Evolutionary conservation across 1,139 yeast species (phyloP).

Genomic region (Kodamaea sp.): DNA sequence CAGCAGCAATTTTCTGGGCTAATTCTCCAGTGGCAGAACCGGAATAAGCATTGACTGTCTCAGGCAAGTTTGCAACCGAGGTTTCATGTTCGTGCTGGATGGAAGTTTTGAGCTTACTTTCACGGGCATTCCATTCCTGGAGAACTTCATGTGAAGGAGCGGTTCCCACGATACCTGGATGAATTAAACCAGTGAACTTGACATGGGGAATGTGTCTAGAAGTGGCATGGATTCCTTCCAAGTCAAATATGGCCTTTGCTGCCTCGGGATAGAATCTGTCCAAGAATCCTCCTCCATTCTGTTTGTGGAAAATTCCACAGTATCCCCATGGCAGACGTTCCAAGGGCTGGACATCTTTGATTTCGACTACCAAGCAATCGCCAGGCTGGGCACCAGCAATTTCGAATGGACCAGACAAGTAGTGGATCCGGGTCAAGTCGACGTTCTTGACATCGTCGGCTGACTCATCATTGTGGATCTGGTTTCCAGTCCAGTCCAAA

Average conservation of each 20-base stretch:
- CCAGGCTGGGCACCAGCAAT: conserved; percentile 49
- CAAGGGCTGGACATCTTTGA: conserved; percentile 52
- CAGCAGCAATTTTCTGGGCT: conserved; percentile 29
- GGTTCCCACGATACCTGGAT: conserved; percentile 53
- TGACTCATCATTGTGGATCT: conserved; percentile 43
- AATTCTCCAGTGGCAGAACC: conserved; percentile 34
- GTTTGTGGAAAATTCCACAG: conserved; percentile 47
- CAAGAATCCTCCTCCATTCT: conserved; percentile 52
- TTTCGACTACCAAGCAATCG: conserved; percentile 49
- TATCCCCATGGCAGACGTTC: conserved; percentile 57
- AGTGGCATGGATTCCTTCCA: conserved; percentile 50
- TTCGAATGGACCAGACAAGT: conserved; percentile 49
- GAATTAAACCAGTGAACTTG: conserved; percentile 43
- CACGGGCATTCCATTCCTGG: conserved; percentile 46
- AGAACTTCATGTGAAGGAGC: conserved; percentile 47
- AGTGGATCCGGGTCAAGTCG: conserved; percentile 47
- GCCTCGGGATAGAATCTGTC: conserved; percentile 50
- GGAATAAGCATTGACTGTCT: conserved; percentile 34
- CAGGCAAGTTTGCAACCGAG: conserved; percentile 46
- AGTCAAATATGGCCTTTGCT: conserved; percentile 53
- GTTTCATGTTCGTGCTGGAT: conserved; percentile 31
- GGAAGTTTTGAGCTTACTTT: conserved; percentile 28
- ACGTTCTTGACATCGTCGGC: conserved; percentile 49
- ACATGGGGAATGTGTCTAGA: conserved; percentile 52
- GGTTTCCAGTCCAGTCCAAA: conserved; percentile 56